Evolutionary conservation across 108 stramenopile genomes (phyloP).

Genomic region (Cyclotella kingstonii): DNA sequence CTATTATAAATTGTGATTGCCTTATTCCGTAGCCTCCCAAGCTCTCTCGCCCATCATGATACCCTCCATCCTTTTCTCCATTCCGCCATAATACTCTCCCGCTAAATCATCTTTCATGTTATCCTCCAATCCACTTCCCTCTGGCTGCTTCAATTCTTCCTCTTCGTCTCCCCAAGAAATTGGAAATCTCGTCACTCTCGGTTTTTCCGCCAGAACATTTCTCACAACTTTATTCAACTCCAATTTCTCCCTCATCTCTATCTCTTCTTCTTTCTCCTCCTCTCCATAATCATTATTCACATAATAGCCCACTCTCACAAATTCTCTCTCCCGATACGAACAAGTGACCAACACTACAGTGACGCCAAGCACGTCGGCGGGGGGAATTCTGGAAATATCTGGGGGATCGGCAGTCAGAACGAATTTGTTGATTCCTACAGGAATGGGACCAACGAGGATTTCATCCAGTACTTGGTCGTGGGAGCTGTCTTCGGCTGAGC

Average conservation of each 20-base stretch:
- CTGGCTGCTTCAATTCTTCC: constrained; percentile 10
- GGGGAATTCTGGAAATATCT: constrained; percentile 73
- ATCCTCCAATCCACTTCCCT: background rate
- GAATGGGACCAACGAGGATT: constrained; percentile 97
- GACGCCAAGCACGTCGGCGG: constrained; percentile 92
- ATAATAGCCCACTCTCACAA: constrained; percentile 98
- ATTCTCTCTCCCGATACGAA: constrained; percentile 92
- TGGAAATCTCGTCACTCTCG: constrained; percentile 94
- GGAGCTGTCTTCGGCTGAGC: constrained; percentile 85
- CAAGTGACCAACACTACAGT: constrained; percentile 98
- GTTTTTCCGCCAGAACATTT: constrained; percentile 92
- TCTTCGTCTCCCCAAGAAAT: constrained; percentile 85
- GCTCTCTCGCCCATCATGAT: too few relatives aligned
- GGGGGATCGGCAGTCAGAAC: constrained; percentile 91
- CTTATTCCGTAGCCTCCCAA: too few relatives aligned
- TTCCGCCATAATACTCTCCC: too few relatives aligned
- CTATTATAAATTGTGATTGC: too few relatives aligned
- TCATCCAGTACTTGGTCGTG: constrained; percentile 95
- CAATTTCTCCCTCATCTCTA: constrained; percentile 51
- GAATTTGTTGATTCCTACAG: constrained; percentile 92
- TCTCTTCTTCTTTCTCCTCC: constrained; percentile 53
- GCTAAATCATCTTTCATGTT: too few relatives aligned
- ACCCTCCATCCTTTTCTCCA: too few relatives aligned
- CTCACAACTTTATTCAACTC: constrained; percentile 75
- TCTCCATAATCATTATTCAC: constrained; percentile 98